A percentile compares a stretch with the other conserved stretches of the same genome.
These are phyloP conservation scores for Ilex paraguariensis DNA, from an alignment of 305 asterid genomes.

Conservation along the genomic window DNA sequence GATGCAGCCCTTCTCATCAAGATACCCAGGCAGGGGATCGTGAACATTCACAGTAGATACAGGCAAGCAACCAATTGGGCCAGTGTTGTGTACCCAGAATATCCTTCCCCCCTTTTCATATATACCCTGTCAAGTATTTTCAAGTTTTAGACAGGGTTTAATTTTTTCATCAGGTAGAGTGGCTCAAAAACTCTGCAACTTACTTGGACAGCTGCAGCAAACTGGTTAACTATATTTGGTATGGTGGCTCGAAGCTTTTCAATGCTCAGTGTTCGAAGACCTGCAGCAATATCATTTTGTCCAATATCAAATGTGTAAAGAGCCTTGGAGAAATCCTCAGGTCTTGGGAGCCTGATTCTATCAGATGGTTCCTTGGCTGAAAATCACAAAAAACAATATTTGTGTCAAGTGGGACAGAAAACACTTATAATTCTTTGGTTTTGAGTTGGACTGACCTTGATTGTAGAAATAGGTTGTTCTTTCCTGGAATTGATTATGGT, in stretches of 20 bases:
- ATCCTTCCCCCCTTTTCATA: conserved; percentile 52
- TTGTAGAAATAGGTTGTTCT: conserved; percentile 35
- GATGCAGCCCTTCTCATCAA: conserved; percentile 48
- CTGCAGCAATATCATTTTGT: conserved; percentile 63
- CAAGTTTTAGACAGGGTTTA: neutral
- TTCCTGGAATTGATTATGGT: conserved; percentile 44
- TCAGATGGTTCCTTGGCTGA: conserved; percentile 18
- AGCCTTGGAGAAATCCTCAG: conserved; percentile 45
- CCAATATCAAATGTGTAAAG: conserved; percentile 71
- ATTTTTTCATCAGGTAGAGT: neutral
- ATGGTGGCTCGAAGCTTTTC: conserved; percentile 35
- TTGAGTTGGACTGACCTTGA: conserved; percentile 22
- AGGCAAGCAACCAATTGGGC: conserved; percentile 66
- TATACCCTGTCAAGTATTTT: conserved; percentile 31
- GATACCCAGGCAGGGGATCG: conserved; percentile 27
- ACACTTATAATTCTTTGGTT: neutral
- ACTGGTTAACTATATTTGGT: conserved; percentile 33
- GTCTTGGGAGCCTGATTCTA: conserved; percentile 40
- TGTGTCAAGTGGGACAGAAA: neutral
- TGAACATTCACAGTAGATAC: conserved; percentile 14
- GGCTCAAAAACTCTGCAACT: conserved; percentile 10
- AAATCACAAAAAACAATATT: neutral
- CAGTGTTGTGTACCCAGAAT: conserved; percentile 67
- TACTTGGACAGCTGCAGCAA: conserved; percentile 44
- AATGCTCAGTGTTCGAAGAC: conserved; percentile 25